Percentiles rank a stretch among this genome's conserved stretches.
phyloP scores from a whole-genome alignment of 2,329 filamentous ascomycete species.

The Cladosporium sp. region DNA sequence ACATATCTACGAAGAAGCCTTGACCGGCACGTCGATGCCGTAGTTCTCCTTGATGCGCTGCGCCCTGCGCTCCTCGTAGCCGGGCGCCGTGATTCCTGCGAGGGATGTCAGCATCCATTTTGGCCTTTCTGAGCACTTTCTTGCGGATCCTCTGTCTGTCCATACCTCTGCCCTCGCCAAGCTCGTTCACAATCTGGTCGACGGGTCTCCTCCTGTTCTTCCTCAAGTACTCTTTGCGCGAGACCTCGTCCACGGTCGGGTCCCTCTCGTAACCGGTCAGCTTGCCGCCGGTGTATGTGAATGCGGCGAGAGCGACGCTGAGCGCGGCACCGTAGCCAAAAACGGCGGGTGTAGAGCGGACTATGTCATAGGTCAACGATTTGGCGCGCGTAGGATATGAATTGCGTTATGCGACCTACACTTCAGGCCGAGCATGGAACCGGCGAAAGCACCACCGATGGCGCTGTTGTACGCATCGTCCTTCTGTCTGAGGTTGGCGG shows the following conservation, averaged over 20 bases:
- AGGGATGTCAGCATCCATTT: conserved; percentile 10
- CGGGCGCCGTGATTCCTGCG: conserved; percentile 72
- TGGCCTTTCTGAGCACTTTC: neutral
- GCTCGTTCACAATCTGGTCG: conserved; percentile 73
- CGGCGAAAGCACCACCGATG: conserved; percentile 72
- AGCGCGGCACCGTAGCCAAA: conserved; percentile 63
- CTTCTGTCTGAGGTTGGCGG: conserved; percentile 81
- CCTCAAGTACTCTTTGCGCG: conserved; percentile 69
- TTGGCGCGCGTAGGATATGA: neutral
- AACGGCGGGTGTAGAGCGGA: conserved; percentile 63
- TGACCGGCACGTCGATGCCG: conserved; percentile 66
- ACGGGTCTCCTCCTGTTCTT: conserved; percentile 69
- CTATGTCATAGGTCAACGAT: conserved; percentile 22
- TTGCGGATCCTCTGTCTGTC: neutral
- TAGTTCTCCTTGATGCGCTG: conserved; percentile 82
- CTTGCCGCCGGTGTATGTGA: conserved; percentile 63
- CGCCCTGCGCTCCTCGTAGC: conserved; percentile 79
- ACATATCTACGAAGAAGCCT: conserved; percentile 13
- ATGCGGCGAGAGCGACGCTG: conserved; percentile 57
- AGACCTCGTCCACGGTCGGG: conserved; percentile 66
- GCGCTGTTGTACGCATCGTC: conserved; percentile 73
- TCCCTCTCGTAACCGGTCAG: conserved; percentile 54
- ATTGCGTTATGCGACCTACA: conserved; percentile 50
- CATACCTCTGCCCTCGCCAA: conserved; percentile 85
- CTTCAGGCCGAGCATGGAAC: conserved; percentile 66